Percentiles rank a stretch among this genome's conserved stretches.
Evolutionary conservation across 2,329 filamentous ascomycete species (phyloP).

Genomic region (Sporothrix mexicana): DNA sequence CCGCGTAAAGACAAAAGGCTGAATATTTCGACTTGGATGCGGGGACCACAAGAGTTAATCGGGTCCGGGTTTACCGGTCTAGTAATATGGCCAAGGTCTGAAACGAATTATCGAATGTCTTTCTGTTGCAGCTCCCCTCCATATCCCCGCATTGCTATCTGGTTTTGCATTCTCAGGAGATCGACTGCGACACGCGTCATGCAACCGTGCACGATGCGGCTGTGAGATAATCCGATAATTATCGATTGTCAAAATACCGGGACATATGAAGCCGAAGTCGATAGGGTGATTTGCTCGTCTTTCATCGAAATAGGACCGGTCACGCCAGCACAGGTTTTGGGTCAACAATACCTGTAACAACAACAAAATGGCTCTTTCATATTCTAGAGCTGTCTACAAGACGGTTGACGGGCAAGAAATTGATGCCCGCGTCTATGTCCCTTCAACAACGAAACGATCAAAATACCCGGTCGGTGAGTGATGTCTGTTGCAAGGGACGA

Average conservation of each 20-base stretch:
- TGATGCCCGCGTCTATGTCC: neutral
- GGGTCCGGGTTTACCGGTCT: slow-evolving; percentile 5
- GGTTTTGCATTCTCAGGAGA: neutral
- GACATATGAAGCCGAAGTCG: neutral
- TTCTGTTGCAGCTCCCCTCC: neutral
- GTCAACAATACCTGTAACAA: too few species aligned
- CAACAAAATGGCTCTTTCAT: neutral
- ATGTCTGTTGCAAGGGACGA: neutral
- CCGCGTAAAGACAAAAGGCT: too few species aligned
- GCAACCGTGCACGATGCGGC: neutral
- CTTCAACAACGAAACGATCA: neutral
- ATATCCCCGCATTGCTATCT: neutral
- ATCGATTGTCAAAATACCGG: neutral
- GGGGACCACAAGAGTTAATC: neutral
- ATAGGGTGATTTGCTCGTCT: neutral
- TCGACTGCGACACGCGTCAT: neutral
- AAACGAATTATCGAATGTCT: neutral
- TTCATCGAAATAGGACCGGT: neutral
- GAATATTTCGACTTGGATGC: neutral
- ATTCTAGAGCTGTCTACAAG: slow-evolving; percentile 6
- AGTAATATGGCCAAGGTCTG: neutral
- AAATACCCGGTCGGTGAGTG: neutral
- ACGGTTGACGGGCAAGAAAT: slow-evolving; percentile 1
- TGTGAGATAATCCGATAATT: neutral
- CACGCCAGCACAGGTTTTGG: too few species aligned